Evolutionary conservation across 129 eudicot genomes (phyloP).

Genomic region (Centrapalus pauciflorus): DNA sequence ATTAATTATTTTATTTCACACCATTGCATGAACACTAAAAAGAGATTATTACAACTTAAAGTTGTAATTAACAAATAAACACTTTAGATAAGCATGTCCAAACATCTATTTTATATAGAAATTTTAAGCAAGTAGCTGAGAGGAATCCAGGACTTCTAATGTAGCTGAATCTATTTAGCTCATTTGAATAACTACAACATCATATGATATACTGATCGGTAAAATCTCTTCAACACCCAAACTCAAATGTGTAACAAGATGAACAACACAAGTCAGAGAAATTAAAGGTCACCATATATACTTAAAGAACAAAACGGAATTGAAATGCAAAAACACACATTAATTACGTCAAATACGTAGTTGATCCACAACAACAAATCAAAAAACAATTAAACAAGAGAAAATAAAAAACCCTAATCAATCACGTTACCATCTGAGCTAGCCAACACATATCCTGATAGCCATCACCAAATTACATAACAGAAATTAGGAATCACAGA

Average conservation of each 20-base stretch:
- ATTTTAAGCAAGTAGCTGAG: background rate
- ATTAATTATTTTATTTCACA: too few species aligned
- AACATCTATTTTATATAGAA: background rate
- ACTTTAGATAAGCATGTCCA: background rate
- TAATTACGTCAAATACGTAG: conserved; percentile 16
- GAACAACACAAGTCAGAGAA: background rate
- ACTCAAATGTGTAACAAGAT: background rate
- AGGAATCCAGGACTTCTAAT: too few species aligned
- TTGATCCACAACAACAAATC: conserved; percentile 16
- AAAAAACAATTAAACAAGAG: conserved; percentile 7
- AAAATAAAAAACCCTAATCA: conserved; percentile 17
- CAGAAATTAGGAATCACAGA: background rate
- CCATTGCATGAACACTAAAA: background rate
- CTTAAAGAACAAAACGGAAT: conserved; percentile 5
- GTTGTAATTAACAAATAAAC: background rate
- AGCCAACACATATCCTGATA: conserved; percentile 19
- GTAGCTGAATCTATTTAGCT: background rate
- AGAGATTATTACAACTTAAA: background rate
- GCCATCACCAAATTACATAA: background rate
- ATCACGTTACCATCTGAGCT: conserved; percentile 13
- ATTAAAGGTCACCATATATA: conserved; percentile 5
- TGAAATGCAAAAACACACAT: conserved; percentile 3
- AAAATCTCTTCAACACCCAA: background rate
- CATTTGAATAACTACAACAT: background rate
- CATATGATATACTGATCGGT: background rate